These are phyloP conservation scores for Tinospora cordifolia DNA, from an alignment of 164 flowering plant genomes.

Conservation along the genomic window DNA sequence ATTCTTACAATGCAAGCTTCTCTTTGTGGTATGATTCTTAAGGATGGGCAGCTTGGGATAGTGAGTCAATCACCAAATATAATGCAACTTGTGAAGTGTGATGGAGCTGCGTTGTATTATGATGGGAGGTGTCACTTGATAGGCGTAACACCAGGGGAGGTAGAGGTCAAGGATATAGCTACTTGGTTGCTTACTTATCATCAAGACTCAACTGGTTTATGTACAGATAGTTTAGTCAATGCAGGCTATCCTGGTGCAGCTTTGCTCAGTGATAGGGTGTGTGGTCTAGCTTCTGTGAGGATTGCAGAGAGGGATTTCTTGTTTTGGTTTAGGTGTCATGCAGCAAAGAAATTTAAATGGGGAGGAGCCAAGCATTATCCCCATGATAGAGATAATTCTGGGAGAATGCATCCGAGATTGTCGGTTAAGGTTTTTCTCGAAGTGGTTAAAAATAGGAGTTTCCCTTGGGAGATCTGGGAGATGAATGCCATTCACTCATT, in stretches of 20 bases:
- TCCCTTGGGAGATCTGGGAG: slow-evolving; percentile 47
- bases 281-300: slow-evolving; percentile 63
- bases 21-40: slow-evolving; percentile 67
- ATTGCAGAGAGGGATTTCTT: slow-evolving; percentile 47
- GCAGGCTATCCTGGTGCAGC: slow-evolving; percentile 63
- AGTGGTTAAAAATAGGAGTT: slow-evolving; percentile 42
- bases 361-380: slow-evolving; percentile 69
- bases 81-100: slow-evolving; percentile 74
- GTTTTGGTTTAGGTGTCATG: slow-evolving; percentile 47
- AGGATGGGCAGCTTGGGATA: slow-evolving; percentile 58
- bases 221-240: slow-evolving; percentile 55
- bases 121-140: slow-evolving; percentile 37
- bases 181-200: slow-evolving; percentile 50
- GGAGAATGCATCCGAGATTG: slow-evolving; percentile 44
- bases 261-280: slow-evolving; percentile 54
- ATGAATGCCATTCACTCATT: slow-evolving; percentile 52
- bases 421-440: slow-evolving; percentile 52
- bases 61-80: slow-evolving; percentile 60
- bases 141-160: slow-evolving; percentile 67
- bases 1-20: slow-evolving; percentile 46
- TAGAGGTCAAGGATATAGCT: slow-evolving; percentile 50
- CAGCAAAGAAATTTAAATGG: slow-evolving; percentile 51
- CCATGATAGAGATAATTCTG: slow-evolving; percentile 41
- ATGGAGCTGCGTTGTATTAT: slow-evolving; percentile 64
- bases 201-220: slow-evolving; percentile 61